Conservation (phyloP, 768 basidiomycete genomes). For the Mycena albidolilacea region DNA sequence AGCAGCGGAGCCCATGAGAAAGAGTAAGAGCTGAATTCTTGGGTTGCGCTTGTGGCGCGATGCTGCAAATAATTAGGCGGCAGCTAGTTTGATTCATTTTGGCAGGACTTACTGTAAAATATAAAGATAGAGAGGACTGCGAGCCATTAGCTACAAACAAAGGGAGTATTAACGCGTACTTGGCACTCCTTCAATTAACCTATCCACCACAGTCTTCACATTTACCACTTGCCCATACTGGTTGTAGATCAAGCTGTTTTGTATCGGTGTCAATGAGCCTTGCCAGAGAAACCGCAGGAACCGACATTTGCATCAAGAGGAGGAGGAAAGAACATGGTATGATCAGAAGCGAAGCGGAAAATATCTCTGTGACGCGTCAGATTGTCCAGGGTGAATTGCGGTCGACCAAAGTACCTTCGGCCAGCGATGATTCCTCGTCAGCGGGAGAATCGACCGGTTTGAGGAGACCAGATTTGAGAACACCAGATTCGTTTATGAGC, state of each 20-base stretch:
- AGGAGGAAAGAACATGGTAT: conserved; percentile 84
- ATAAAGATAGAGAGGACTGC: conserved; percentile 82
- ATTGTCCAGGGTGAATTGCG: neutral
- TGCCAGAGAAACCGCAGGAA: conserved; percentile 24
- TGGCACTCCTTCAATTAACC: conserved; percentile 69
- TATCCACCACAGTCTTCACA: conserved; percentile 43
- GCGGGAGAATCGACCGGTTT: conserved; percentile 49
- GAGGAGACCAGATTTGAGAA: conserved; percentile 51
- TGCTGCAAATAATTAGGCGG: conserved; percentile 55
- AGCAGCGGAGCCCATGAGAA: conserved; percentile 68
- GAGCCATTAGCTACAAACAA: conserved; percentile 15
- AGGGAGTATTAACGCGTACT: conserved; percentile 61
- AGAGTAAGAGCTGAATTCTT: conserved; percentile 69
- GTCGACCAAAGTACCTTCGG: conserved; percentile 15
- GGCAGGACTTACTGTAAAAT: conserved; percentile 73
- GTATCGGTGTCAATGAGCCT: conserved; percentile 8
- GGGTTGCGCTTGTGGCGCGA: conserved; percentile 73
- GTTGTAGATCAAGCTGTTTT: conserved; percentile 76
- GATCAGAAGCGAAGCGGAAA: conserved; percentile 74
- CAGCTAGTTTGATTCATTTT: neutral
- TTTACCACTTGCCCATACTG: conserved; percentile 81
- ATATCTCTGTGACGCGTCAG: conserved; percentile 67
- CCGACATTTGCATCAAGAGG: conserved; percentile 89
- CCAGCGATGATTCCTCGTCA: conserved; percentile 25
- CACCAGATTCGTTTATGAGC: conserved; percentile 75